These are phyloP conservation scores for Linderina pennispora DNA, from an alignment of 192 early-diverging fungal species.

Conservation along the genomic window DNA sequence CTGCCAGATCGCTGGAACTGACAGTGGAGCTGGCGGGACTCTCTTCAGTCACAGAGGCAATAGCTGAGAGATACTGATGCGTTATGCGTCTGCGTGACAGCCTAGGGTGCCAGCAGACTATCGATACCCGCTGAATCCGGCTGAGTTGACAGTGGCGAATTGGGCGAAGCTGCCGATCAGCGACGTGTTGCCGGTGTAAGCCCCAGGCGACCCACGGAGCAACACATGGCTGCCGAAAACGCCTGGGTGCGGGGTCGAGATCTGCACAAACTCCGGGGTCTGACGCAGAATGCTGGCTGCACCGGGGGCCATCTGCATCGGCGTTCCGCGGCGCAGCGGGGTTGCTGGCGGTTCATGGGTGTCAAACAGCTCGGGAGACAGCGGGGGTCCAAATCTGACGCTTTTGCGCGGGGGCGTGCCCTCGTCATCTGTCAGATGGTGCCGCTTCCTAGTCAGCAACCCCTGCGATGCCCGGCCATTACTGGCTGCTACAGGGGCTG, in stretches of 20 bases:
- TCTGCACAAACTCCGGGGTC: neutral
- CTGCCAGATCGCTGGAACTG: too few relatives aligned
- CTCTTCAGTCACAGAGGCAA: constrained; percentile 1
- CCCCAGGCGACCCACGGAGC: too few relatives aligned
- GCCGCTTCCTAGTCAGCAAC: neutral
- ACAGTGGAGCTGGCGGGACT: neutral
- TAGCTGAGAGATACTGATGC: constrained; percentile 2
- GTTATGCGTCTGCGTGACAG: neutral
- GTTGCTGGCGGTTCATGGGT: constrained; percentile 47
- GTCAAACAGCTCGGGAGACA: constrained; percentile 59
- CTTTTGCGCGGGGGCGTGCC: constrained; percentile 18
- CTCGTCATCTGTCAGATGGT: neutral
- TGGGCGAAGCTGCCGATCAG: too few relatives aligned
- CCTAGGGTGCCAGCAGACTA: constrained; percentile 18
- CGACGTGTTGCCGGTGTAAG: too few relatives aligned
- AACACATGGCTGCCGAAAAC: neutral
- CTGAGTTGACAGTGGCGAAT: too few relatives aligned
- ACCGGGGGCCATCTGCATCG: constrained; percentile 25
- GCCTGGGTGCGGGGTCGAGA: constrained; percentile 3
- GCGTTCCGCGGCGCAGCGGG: constrained; percentile 51
- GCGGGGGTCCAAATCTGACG: constrained; percentile 51
- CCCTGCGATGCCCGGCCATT: neutral
- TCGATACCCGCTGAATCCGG: too few relatives aligned
- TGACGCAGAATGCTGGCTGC: constrained; percentile 33
- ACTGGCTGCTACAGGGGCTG: neutral